A percentile compares a stretch with the other conserved stretches of the same genome.
Conservation (phyloP, 164 flowering plant genomes). For the Litsea cubeba region DNA sequence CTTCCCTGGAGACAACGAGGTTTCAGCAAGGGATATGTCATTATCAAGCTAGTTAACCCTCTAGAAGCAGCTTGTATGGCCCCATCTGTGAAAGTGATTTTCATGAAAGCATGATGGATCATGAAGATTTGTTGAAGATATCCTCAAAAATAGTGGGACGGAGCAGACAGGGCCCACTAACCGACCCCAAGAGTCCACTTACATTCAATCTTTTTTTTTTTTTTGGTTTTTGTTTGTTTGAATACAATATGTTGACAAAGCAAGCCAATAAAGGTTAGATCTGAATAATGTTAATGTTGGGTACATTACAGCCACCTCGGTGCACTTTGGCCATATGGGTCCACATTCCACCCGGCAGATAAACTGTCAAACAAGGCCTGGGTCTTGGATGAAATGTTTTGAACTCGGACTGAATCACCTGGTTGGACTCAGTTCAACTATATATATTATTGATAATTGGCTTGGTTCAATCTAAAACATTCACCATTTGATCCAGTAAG, state of each 20-base stretch:
- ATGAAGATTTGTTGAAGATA: constrained; percentile 14
- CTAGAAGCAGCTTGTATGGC: constrained; percentile 17
- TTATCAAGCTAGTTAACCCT: constrained; percentile 17
- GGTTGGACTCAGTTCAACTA: too few species aligned
- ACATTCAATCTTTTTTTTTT: not conserved
- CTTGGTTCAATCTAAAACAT: too few species aligned
- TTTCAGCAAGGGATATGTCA: constrained; percentile 18
- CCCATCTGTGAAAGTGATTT: not conserved
- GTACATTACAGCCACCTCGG: too few species aligned
- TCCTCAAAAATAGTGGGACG: constrained; percentile 11
- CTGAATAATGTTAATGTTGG: too few species aligned
- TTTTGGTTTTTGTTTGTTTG: not conserved
- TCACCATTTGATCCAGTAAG: too few species aligned
- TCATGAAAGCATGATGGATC: constrained; percentile 4
- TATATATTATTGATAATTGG: too few species aligned
- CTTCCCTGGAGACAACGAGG: constrained; percentile 8
- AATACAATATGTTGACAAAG: constrained; percentile 6
- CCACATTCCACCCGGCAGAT: too few species aligned
- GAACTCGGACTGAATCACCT: too few species aligned
- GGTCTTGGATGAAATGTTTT: too few species aligned
- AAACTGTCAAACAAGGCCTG: too few species aligned
- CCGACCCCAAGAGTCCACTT: constrained; percentile 21
- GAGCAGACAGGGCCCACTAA: constrained; percentile 17
- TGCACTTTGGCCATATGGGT: too few species aligned
- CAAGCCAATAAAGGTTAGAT: not conserved